phyloP scores from a whole-genome alignment of 129 eudicot species.

The Saposhnikovia divaricata region DNA sequence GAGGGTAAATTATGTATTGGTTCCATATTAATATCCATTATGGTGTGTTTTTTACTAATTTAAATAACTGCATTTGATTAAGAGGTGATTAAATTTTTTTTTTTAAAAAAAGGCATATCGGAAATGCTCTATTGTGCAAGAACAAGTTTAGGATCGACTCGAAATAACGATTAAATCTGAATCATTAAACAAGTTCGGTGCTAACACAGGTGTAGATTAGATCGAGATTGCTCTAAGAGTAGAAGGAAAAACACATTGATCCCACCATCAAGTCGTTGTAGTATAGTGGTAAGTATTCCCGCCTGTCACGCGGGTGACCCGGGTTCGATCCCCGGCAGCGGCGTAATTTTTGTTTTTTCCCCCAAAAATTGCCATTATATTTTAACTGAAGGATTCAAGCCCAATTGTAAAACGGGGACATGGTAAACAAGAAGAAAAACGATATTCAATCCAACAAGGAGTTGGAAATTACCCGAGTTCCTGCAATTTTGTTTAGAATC shows the following conservation, averaged over 20 bases:
- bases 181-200: too few species aligned
- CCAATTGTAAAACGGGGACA: too few species aligned
- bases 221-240: too few species aligned
- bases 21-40: background rate
- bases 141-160: background rate
- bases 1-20: background rate
- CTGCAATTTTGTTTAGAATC: too few species aligned
- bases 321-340: constrained; percentile 82
- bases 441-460: too few species aligned
- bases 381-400: too few species aligned
- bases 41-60: background rate
- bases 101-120: background rate
- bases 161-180: background rate
- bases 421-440: too few species aligned
- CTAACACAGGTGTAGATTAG: too few species aligned
- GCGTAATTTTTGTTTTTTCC: background rate
- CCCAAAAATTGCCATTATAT: too few species aligned
- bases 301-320: constrained; percentile 97
- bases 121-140: background rate
- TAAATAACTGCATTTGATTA: background rate
- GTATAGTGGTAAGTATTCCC: constrained; percentile 82
- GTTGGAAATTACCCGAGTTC: too few species aligned
- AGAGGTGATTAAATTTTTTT: background rate
- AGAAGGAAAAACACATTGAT: too few species aligned
- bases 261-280: background rate